Percentiles rank a stretch among this genome's conserved stretches.
Evolutionary conservation across 2,329 filamentous ascomycete genomes (phyloP).

Genomic region (Penicillium brevicompactum): DNA sequence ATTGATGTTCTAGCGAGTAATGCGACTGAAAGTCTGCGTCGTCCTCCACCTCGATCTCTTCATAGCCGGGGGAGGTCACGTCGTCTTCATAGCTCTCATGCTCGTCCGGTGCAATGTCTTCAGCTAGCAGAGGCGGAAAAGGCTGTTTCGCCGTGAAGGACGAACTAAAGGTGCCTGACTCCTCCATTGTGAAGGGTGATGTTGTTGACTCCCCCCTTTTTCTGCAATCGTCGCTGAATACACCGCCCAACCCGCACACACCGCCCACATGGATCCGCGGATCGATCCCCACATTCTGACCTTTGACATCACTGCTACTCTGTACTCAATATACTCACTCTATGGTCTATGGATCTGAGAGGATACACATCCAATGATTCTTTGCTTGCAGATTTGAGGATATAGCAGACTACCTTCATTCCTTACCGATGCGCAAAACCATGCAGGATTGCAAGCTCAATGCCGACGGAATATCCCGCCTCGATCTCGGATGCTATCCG

Average conservation of each 20-base stretch:
- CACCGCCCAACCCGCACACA: conserved; percentile 6
- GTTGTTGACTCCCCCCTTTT: conserved; percentile 9
- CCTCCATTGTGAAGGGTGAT: conserved; percentile 14
- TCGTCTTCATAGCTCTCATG: conserved; percentile 29
- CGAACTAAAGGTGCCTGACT: conserved; percentile 7
- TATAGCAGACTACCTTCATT: too few relatives aligned
- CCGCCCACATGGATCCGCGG: background rate
- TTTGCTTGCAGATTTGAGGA: too few relatives aligned
- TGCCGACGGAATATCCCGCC: too few relatives aligned
- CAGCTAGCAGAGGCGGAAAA: conserved; percentile 33
- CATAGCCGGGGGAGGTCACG: conserved; percentile 31
- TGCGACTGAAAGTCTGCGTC: conserved; percentile 51
- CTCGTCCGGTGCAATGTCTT: conserved; percentile 29
- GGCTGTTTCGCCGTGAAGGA: conserved; percentile 37
- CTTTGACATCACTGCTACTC: background rate
- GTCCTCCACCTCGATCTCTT: conserved; percentile 37
- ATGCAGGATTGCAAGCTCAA: too few relatives aligned
- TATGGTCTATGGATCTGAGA: too few relatives aligned
- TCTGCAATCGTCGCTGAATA: conserved; percentile 6
- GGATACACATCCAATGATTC: too few relatives aligned
- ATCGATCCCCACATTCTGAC: background rate
- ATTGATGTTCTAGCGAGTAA: conserved; percentile 44
- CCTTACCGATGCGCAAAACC: too few relatives aligned
- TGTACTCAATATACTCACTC: too few relatives aligned
- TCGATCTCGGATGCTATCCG: too few relatives aligned